Conservation (phyloP, 2,329 filamentous ascomycete genomes). For the Colletotrichum godetiae region DNA sequence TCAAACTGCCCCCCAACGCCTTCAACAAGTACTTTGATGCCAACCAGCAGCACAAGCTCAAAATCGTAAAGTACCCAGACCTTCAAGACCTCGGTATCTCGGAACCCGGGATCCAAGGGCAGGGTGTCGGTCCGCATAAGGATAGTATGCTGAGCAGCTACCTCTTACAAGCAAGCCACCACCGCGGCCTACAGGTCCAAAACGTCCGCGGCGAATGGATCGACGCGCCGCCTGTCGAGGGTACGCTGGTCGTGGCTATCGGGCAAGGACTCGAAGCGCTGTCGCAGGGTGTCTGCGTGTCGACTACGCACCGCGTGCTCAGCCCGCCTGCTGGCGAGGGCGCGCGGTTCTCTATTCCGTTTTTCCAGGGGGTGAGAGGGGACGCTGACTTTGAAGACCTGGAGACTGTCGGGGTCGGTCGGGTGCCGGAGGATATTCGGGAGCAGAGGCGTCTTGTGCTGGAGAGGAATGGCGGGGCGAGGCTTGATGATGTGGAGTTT, state of each 20-base stretch:
- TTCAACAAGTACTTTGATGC: slow-evolving; percentile 84
- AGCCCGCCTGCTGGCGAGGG: slow-evolving; percentile 77
- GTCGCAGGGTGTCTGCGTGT: slow-evolving; percentile 83
- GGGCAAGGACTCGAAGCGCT: slow-evolving; percentile 89
- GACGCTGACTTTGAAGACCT: slow-evolving; percentile 85
- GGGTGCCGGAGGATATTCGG: slow-evolving; percentile 71
- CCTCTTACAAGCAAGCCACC: slow-evolving; percentile 81
- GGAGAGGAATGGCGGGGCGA: slow-evolving; percentile 63
- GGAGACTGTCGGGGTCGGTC: slow-evolving; percentile 67
- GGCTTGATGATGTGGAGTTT: slow-evolving; percentile 84
- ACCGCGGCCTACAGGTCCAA: slow-evolving; percentile 84
- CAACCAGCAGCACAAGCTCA: slow-evolving; percentile 85
- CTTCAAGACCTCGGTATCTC: slow-evolving; percentile 65
- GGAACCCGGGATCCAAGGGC: slow-evolving; percentile 53
- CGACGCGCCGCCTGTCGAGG: slow-evolving; percentile 79
- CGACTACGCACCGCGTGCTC: slow-evolving; percentile 87
- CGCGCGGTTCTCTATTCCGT: slow-evolving; percentile 82
- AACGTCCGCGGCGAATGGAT: slow-evolving; percentile 84
- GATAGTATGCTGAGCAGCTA: slow-evolving; percentile 87
- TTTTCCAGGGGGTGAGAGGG: slow-evolving; percentile 88
- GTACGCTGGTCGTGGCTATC: slow-evolving; percentile 87
- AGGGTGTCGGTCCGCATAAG: slow-evolving; percentile 83
- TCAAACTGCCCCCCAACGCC: slow-evolving; percentile 74
- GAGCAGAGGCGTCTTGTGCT: slow-evolving; percentile 71
- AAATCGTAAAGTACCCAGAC: slow-evolving; percentile 90